Evolutionary conservation across 208 protist genomes (phyloP), one percentile per base, ranked within the genome.

Genomic region (Leishmania martiniquensis): DNA sequence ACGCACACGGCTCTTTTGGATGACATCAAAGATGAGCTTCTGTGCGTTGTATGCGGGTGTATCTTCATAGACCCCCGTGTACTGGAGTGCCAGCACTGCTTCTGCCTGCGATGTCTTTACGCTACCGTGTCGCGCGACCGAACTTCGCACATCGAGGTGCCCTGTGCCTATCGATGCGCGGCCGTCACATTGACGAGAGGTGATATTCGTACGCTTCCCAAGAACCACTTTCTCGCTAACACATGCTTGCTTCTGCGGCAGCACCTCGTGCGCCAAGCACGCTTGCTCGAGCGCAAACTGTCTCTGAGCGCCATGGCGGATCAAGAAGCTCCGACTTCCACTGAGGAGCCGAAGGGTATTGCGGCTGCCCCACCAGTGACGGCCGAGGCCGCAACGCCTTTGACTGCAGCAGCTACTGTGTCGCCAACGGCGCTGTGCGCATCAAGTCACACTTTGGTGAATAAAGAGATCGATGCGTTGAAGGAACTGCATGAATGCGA

Each of bases 91-190:
- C 88, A 95, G 72, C 91, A 95, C 75, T 85, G 75, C 55, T 93
- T 95, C 75, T 95, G 91, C 70, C 77, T 95, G 4, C 83, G 88
- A n/a, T 95, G 91, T 51, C 74, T 93, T 22, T 89, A 89, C 80
- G 75, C 68, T 17, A 80, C 74, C 32, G 78, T 85, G 5, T 51
- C 80, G 44, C 80, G 86, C 39, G 80, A 91, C 29, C 84, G 87
- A 9, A 79, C 68, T 51, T 49, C 51, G 32, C 29, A 80, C 42
- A 66, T 89, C 13, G 72, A 70, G n/a, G 63, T 93, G 32, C 63
- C 76, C 22, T 93, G 89, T 57, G 77, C 87, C 59, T 90, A 86
- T 59, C 85, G 83, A 6, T 93, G 89, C 72, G 63, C 71, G 10
- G 78, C 80, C 20, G 65, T 67, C 12, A 93, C 87, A 0, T 47